Evolutionary conservation across 805 yeast species (phyloP).

Genomic region (Starmerella vaccinii): DNA sequence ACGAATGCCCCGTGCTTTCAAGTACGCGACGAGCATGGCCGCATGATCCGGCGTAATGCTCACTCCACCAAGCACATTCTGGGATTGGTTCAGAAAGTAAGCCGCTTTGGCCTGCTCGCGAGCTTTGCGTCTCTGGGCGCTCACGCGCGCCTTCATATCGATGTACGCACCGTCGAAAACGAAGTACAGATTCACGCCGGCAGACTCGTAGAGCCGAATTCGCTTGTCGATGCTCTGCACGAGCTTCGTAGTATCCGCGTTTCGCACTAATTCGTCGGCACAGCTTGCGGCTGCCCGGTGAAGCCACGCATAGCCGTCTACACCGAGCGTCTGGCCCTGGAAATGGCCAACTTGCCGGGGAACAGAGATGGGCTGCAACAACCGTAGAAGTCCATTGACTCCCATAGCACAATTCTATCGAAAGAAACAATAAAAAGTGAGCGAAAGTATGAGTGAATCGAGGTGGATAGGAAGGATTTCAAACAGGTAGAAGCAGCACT

Average conservation of each 20-base stretch:
- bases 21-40: conserved; percentile 54
- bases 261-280: conserved; percentile 68
- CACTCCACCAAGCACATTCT: conserved; percentile 39
- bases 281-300: conserved; percentile 79
- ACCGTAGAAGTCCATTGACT: conserved; percentile 70
- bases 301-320: conserved; percentile 96
- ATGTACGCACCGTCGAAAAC: conserved; percentile 90
- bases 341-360: conserved; percentile 48
- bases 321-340: conserved; percentile 68
- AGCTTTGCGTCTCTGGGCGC: conserved; percentile 46
- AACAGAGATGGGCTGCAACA: conserved; percentile 61
- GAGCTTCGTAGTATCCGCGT: conserved; percentile 48
- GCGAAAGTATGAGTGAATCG: background rate
- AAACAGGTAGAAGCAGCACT: no score
- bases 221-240: conserved; percentile 58
- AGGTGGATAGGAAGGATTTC: background rate
- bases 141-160: conserved; percentile 69
- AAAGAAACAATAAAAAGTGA: no score
- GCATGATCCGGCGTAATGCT: conserved; percentile 90
- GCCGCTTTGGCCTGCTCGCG: conserved; percentile 43
- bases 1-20: conserved; percentile 46
- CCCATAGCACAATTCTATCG: no score
- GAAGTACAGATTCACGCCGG: conserved; percentile 69
- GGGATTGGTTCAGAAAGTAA: background rate
- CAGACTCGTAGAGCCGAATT: conserved; percentile 52